Conservation (phyloP, 2,329 filamentous ascomycete species). For the Phoma sp. region DNA sequence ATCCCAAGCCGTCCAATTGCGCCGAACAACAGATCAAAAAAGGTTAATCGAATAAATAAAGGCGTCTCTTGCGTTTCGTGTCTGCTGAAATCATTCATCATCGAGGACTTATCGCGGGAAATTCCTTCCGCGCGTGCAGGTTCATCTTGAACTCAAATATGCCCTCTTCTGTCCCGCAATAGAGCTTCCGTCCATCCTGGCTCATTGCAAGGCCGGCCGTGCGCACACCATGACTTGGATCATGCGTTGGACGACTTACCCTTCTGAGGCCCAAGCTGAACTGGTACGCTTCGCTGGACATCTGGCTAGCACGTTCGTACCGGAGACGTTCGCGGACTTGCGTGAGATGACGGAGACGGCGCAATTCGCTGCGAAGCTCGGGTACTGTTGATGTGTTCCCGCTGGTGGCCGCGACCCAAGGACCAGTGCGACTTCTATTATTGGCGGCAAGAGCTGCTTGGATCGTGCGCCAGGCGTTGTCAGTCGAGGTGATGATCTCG, state of each 20-base stretch:
- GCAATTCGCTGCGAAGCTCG: constrained; percentile 42
- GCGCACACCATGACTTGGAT: constrained; percentile 48
- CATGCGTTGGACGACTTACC: constrained; percentile 30
- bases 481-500: constrained; percentile 41
- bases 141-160: constrained; percentile 78
- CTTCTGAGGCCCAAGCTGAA: constrained; percentile 34
- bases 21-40: background rate
- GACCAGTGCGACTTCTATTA: constrained; percentile 13
- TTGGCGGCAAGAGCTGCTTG: constrained; percentile 52
- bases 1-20: background rate
- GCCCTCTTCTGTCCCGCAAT: constrained; percentile 66
- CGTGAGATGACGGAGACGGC: constrained; percentile 44
- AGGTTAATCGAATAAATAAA: background rate
- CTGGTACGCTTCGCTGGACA: constrained; percentile 31
- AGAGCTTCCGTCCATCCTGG: constrained; percentile 54
- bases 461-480: constrained; percentile 57
- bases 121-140: constrained; percentile 62
- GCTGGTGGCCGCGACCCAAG: constrained; percentile 14
- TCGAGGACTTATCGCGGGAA: constrained; percentile 48
- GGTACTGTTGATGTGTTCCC: constrained; percentile 28
- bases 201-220: constrained; percentile 58
- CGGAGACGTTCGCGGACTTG: constrained; percentile 47
- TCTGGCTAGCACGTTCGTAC: constrained; percentile 37
- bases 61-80: background rate
- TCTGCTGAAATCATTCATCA: constrained; percentile 23